phyloP scores from a whole-genome alignment of 768 basidiomycete genomes.

The Amyloporia xantha region DNA sequence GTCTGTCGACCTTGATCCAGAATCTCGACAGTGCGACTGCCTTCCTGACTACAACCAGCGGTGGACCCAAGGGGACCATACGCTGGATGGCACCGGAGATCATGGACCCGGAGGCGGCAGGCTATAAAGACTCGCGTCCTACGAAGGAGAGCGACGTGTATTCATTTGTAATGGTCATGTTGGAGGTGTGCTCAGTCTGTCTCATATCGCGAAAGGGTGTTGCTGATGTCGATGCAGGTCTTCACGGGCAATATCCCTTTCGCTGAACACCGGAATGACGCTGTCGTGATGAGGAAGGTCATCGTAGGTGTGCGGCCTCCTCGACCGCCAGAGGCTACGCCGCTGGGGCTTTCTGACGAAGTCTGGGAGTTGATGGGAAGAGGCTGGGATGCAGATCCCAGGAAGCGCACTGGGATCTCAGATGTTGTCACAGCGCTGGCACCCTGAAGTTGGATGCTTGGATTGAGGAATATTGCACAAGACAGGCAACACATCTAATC shows the following conservation, averaged over 20 bases:
- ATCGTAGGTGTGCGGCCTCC: neutral
- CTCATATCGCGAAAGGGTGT: neutral
- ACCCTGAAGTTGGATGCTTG: no score
- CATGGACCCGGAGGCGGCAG: neutral
- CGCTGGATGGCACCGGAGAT: no score
- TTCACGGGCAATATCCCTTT: conserved; percentile 2
- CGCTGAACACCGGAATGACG: neutral
- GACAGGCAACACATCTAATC: no score
- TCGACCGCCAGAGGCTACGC: neutral
- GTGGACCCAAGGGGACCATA: conserved; percentile 5
- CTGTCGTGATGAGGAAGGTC: neutral
- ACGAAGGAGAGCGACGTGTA: conserved; percentile 14
- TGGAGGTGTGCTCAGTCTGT: conserved; percentile 8
- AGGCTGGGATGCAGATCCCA: conserved; percentile 3
- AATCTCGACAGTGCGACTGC: conserved; percentile 5
- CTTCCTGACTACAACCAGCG: neutral
- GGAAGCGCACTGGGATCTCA: neutral
- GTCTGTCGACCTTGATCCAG: conserved; percentile 11
- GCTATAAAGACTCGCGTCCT: neutral
- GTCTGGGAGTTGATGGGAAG: conserved; percentile 6
- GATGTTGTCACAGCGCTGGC: no score
- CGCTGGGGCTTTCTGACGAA: neutral
- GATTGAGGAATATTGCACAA: no score
- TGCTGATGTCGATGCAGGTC: neutral
- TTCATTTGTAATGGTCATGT: conserved; percentile 12